Conservation (phyloP, 2,329 filamentous ascomycete species). For the Exophiala calicioides region DNA sequence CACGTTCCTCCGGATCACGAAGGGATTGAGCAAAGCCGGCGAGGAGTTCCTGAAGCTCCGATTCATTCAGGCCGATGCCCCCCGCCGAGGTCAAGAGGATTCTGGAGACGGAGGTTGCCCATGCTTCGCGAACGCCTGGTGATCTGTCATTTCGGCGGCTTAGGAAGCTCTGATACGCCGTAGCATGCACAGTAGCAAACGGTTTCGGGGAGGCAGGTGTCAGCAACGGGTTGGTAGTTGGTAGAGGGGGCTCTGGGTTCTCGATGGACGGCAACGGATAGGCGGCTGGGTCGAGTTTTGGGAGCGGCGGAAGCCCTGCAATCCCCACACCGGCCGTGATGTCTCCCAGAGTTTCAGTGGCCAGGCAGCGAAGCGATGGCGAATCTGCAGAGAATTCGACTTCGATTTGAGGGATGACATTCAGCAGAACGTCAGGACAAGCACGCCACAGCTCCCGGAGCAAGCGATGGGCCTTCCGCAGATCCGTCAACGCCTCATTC, state of each 20-base stretch:
- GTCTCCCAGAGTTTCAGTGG: constrained; percentile 91
- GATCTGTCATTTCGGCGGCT: constrained; percentile 85
- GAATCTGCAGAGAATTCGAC: constrained; percentile 90
- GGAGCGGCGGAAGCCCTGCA: constrained; percentile 76
- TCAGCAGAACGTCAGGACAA: constrained; percentile 81
- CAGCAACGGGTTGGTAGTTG: constrained; percentile 63
- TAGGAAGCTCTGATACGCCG: constrained; percentile 80
- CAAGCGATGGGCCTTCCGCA: constrained; percentile 84
- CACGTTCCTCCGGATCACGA: constrained; percentile 85
- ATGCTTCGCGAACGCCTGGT: constrained; percentile 76
- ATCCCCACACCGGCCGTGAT: constrained; percentile 93
- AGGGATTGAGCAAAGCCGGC: constrained; percentile 76
- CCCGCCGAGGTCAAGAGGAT: constrained; percentile 91
- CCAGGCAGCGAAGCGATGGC: constrained; percentile 78
- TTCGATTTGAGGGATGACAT: constrained; percentile 91
- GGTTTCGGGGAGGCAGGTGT: constrained; percentile 85
- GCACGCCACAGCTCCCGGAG: constrained; percentile 93
- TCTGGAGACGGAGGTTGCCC: constrained; percentile 79
- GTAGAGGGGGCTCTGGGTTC: constrained; percentile 59
- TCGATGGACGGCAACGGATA: constrained; percentile 70
- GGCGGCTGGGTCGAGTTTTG: constrained; percentile 76
- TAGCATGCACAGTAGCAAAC: constrained; percentile 78
- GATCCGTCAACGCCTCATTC: constrained; percentile 81
- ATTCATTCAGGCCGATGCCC: constrained; percentile 79
- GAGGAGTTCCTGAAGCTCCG: constrained; percentile 76